Conservation (phyloP, 208 protist species). For the Trypanosoma congolense region DNA sequence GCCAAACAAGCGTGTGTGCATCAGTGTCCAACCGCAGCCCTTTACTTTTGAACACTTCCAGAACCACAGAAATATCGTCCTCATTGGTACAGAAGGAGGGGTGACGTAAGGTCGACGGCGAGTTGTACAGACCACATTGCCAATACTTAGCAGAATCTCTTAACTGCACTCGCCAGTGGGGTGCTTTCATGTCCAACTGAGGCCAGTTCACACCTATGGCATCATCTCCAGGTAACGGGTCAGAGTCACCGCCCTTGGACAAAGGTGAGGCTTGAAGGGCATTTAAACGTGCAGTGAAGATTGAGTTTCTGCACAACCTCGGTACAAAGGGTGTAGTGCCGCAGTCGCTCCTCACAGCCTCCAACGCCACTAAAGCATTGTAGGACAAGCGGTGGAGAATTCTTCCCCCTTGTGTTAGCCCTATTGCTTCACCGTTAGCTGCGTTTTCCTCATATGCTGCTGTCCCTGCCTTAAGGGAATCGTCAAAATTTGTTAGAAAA, state of each 20-base stretch:
- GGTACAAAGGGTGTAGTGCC: slow-evolving; percentile 42
- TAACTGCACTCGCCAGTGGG: slow-evolving; percentile 11
- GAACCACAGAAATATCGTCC: background rate
- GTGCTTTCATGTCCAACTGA: slow-evolving; percentile 20
- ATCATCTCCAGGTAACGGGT: background rate
- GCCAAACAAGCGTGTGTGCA: slow-evolving; percentile 37
- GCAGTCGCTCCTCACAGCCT: slow-evolving; percentile 21
- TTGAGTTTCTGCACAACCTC: slow-evolving; percentile 55
- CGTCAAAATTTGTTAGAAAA: slow-evolving; percentile 23
- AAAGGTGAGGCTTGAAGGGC: slow-evolving; percentile 14
- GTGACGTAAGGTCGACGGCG: background rate
- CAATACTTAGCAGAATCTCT: background rate
- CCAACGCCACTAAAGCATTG: slow-evolving; percentile 35
- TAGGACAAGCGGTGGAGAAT: slow-evolving; percentile 55
- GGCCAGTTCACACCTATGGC: slow-evolving; percentile 26
- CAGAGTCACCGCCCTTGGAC: background rate
- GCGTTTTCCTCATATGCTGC: slow-evolving; percentile 15
- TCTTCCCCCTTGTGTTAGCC: slow-evolving; percentile 23
- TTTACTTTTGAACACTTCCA: slow-evolving; percentile 3
- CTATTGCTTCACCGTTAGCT: slow-evolving; percentile 1
- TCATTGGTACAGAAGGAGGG: background rate
- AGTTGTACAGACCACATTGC: background rate
- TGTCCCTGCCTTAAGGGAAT: too few relatives aligned
- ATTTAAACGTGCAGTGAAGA: slow-evolving; percentile 39
- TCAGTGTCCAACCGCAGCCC: slow-evolving; percentile 19